These are phyloP conservation scores for Epithemia pelagica DNA, from an alignment of 108 stramenopile genomes.

Conservation along the genomic window DNA sequence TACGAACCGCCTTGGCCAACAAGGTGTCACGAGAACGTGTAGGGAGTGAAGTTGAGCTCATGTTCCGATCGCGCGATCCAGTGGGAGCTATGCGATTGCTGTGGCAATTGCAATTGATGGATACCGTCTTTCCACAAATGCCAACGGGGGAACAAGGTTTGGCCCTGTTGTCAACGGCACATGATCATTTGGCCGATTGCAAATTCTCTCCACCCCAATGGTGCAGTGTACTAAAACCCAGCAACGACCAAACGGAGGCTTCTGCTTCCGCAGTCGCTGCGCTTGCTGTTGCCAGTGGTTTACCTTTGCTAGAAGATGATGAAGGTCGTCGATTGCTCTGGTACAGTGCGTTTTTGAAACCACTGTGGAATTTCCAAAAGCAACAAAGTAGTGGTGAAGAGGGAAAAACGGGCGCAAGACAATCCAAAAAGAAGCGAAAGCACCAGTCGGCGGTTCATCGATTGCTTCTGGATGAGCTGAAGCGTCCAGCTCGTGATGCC, in stretches of 20 bases:
- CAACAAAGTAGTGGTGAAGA: slow-evolving; percentile 13
- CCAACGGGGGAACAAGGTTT: slow-evolving; percentile 43
- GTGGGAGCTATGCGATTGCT: slow-evolving; percentile 80
- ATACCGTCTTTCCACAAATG: slow-evolving; percentile 55
- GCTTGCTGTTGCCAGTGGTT: slow-evolving; percentile 25
- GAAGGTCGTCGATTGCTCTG: slow-evolving; percentile 73
- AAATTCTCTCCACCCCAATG: slow-evolving; percentile 56
- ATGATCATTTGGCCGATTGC: slow-evolving; percentile 66
- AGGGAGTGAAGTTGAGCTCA: slow-evolving; percentile 79
- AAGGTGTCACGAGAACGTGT: slow-evolving; percentile 89
- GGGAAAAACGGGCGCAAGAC: slow-evolving; percentile 15
- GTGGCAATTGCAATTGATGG: slow-evolving; percentile 54
- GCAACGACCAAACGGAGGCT: slow-evolving; percentile 11
- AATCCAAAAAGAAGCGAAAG: slow-evolving; percentile 35
- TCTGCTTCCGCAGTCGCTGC: slow-evolving; percentile 5
- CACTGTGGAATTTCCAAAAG: slow-evolving; percentile 31
- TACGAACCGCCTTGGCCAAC: slow-evolving; percentile 62
- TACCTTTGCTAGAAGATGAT: slow-evolving; percentile 52
- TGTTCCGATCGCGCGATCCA: slow-evolving; percentile 79
- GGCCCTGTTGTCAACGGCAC: slow-evolving; percentile 41
- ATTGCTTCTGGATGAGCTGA: slow-evolving; percentile 68
- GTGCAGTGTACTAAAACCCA: slow-evolving; percentile 27
- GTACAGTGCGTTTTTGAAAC: slow-evolving; percentile 81
- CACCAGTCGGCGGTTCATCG: slow-evolving; percentile 30
- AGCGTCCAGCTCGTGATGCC: slow-evolving; percentile 67